These are phyloP conservation scores for Leccinum solheimii DNA, from an alignment of 1,284 basidiomycete genomes.

Conservation along the genomic window DNA sequence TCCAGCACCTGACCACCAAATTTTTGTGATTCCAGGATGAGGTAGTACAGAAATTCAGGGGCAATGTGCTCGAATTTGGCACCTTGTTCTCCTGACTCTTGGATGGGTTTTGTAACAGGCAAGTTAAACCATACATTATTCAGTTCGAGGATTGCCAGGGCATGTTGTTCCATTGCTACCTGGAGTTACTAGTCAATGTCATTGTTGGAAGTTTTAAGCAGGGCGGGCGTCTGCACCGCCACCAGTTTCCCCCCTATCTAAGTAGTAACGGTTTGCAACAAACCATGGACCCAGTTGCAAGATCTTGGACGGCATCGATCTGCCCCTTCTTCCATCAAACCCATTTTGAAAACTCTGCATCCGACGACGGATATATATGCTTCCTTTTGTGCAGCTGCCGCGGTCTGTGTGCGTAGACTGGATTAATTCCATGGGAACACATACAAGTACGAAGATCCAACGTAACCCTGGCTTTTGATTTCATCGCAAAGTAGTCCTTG, in stretches of 20 bases:
- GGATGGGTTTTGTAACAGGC: not conserved
- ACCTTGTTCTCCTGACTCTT: not conserved
- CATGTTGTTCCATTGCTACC: not conserved
- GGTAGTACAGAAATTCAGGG: not conserved
- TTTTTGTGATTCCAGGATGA: not conserved
- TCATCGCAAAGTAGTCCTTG: constrained; percentile 79
- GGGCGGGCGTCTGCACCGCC: too few species aligned
- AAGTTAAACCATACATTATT: not conserved
- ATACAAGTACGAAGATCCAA: not conserved
- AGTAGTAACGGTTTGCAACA: constrained; percentile 31
- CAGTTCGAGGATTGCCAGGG: not conserved
- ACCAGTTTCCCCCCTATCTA: too few species aligned
- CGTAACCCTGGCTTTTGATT: constrained; percentile 46
- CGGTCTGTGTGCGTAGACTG: not conserved
- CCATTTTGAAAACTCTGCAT: too few species aligned
- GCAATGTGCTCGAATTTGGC: not conserved
- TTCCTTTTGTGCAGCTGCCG: not conserved
- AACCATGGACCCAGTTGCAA: too few species aligned
- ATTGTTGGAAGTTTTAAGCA: too few species aligned
- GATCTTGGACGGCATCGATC: too few species aligned
- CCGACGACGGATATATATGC: not conserved
- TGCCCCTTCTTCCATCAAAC: too few species aligned
- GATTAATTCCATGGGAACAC: not conserved
- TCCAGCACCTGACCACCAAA: not conserved
- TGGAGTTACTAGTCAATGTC: not conserved